Conservation (phyloP, 1,139 yeast genomes). For the Lodderomyces margitis region DNA sequence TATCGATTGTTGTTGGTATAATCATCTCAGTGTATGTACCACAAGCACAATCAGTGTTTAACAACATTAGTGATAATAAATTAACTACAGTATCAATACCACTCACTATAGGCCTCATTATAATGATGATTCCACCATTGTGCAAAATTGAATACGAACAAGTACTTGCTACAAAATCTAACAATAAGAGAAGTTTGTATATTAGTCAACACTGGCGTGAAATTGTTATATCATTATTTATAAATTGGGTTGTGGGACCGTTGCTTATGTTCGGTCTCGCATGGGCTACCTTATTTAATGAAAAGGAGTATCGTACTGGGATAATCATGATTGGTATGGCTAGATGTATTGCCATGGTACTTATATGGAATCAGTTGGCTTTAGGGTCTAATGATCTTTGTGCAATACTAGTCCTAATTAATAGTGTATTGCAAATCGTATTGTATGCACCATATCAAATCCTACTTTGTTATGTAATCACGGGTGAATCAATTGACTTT, state of each 20-base stretch:
- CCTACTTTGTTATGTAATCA: conserved; percentile 43
- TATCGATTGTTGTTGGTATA: conserved; percentile 30
- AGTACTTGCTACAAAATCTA: conserved; percentile 7
- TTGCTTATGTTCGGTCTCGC: conserved; percentile 57
- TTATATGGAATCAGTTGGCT: conserved; percentile 60
- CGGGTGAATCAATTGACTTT: conserved; percentile 18
- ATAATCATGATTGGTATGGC: conserved; percentile 60
- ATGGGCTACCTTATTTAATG: conserved; percentile 52
- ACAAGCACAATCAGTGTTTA: conserved; percentile 26
- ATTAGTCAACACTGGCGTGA: conserved; percentile 24
- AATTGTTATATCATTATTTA: conserved; percentile 37
- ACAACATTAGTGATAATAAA: conserved; percentile 19
- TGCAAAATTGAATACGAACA: conserved; percentile 55
- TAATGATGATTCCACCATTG: conserved; percentile 61
- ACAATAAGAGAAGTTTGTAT: not conserved
- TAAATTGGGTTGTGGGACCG: conserved; percentile 61
- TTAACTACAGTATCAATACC: conserved; percentile 40
- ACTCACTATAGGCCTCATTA: conserved; percentile 50
- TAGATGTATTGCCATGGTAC: conserved; percentile 63
- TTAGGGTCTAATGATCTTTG: conserved; percentile 53
- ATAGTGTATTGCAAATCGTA: conserved; percentile 52
- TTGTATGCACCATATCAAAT: conserved; percentile 56
- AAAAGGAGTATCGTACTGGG: conserved; percentile 50
- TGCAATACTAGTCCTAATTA: conserved; percentile 51
- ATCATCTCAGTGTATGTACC: conserved; percentile 35